Percentiles rank a stretch among this genome's conserved stretches.
Evolutionary conservation across 2,329 filamentous ascomycete genomes (phyloP).

Genomic region (Apiospora aurea): DNA sequence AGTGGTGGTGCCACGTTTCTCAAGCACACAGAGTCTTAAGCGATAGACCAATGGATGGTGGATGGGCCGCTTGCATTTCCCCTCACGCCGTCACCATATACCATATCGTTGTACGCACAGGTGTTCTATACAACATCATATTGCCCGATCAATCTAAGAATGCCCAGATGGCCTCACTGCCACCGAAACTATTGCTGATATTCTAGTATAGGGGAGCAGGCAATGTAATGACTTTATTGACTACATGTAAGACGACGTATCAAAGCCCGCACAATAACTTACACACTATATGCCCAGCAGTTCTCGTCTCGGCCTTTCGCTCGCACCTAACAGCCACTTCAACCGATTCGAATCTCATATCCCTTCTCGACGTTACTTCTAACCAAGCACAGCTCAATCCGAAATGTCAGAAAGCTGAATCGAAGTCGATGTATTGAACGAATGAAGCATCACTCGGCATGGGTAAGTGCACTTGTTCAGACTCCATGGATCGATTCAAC

Average conservation of each 20-base stretch:
- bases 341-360: not conserved
- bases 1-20: constrained; percentile 19
- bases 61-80: not conserved
- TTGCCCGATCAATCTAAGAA: not conserved
- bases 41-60: not conserved
- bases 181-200: not conserved
- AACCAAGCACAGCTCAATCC: not conserved
- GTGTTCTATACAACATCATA: not conserved
- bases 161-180: not conserved
- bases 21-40: not conserved
- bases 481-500: not conserved
- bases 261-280: not conserved
- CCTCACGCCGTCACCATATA: not conserved
- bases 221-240: not conserved
- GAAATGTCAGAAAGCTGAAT: not conserved
- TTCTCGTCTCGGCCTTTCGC: not conserved
- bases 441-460: not conserved
- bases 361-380: not conserved
- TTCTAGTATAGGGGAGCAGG: not conserved
- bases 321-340: not conserved
- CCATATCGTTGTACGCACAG: not conserved
- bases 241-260: not conserved
- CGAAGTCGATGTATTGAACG: not conserved
- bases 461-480: not conserved
- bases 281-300: not conserved